These are phyloP conservation scores for Lasiodiplodia theobromae DNA, from an alignment of 2,329 filamentous ascomycete species.

Conservation along the genomic window DNA sequence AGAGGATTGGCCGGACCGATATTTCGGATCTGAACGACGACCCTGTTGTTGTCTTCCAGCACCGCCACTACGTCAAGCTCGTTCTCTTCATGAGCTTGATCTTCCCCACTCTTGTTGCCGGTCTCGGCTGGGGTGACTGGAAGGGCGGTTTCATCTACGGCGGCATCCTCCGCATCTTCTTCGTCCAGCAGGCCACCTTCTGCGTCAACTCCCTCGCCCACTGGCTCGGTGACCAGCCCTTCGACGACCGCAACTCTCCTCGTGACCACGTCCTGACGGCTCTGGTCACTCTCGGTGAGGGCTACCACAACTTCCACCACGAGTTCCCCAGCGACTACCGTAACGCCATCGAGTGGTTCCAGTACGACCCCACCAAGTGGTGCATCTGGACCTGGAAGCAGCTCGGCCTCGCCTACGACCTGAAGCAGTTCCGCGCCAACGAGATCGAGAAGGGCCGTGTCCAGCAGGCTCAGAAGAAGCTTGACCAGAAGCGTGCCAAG, in stretches of 20 bases:
- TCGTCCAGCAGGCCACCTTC: conserved; percentile 62
- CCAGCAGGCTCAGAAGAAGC: conserved; percentile 54
- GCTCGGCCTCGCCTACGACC: conserved; percentile 51
- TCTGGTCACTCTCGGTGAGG: conserved; percentile 52
- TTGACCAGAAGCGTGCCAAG: conserved; percentile 52
- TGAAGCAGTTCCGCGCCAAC: conserved; percentile 55
- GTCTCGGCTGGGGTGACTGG: conserved; percentile 59
- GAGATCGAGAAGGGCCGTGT: conserved; percentile 54
- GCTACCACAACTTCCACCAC: conserved; percentile 56
- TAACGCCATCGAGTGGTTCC: conserved; percentile 47
- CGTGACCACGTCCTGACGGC: conserved; percentile 53
- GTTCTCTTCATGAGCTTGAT: conserved; percentile 57
- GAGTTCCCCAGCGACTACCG: conserved; percentile 55
- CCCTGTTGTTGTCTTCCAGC: conserved; percentile 58
- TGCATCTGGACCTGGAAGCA: conserved; percentile 53
- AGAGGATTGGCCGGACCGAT: conserved; percentile 59
- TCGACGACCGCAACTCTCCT: conserved; percentile 54
- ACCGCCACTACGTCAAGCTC: conserved; percentile 57
- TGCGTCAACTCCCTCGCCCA: conserved; percentile 63
- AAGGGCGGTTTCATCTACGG: conserved; percentile 59
- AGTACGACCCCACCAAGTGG: conserved; percentile 55
- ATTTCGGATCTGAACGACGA: conserved; percentile 61
- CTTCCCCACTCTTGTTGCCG: conserved; percentile 57
- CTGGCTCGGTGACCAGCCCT: conserved; percentile 58
- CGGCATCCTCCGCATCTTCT: conserved; percentile 60